Evolutionary conservation across 2,329 filamentous ascomycete species (phyloP).

Genomic region (Neofusicoccum parvum): DNA sequence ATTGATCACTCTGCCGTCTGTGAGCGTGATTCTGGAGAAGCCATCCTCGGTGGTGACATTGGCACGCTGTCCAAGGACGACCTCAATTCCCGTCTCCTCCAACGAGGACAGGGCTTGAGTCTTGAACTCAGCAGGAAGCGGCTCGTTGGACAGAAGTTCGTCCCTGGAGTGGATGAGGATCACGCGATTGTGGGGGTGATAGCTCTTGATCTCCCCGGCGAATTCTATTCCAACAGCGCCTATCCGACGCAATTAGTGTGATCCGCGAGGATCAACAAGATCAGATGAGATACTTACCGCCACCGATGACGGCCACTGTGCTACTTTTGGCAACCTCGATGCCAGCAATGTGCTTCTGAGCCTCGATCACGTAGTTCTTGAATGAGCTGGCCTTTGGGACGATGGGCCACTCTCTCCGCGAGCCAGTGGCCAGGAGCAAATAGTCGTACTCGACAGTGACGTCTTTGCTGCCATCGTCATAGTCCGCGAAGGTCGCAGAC

Average conservation of each 20-base stretch:
- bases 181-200: constrained; percentile 66
- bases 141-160: constrained; percentile 72
- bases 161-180: constrained; percentile 73
- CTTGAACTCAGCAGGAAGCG: constrained; percentile 70
- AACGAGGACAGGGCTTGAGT: constrained; percentile 62
- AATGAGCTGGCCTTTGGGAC: constrained; percentile 67
- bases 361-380: constrained; percentile 66
- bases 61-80: constrained; percentile 64
- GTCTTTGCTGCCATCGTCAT: constrained; percentile 38
- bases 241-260: constrained; percentile 27
- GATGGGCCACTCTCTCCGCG: constrained; percentile 70
- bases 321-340: background rate
- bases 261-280: background rate
- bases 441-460: constrained; percentile 64
- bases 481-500: constrained; percentile 57
- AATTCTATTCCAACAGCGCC: constrained; percentile 81
- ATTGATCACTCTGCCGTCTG: constrained; percentile 50
- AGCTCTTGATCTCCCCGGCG: constrained; percentile 73
- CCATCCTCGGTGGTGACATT: constrained; percentile 28
- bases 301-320: constrained; percentile 73
- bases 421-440: constrained; percentile 71
- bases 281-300: constrained; percentile 46
- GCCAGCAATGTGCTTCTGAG: constrained; percentile 57
- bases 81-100: constrained; percentile 64
- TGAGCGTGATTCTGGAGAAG: constrained; percentile 49